Evolutionary conservation across 176 grass and related monocot genomes (phyloP).

Genomic region (Phyllostachys edulis): DNA sequence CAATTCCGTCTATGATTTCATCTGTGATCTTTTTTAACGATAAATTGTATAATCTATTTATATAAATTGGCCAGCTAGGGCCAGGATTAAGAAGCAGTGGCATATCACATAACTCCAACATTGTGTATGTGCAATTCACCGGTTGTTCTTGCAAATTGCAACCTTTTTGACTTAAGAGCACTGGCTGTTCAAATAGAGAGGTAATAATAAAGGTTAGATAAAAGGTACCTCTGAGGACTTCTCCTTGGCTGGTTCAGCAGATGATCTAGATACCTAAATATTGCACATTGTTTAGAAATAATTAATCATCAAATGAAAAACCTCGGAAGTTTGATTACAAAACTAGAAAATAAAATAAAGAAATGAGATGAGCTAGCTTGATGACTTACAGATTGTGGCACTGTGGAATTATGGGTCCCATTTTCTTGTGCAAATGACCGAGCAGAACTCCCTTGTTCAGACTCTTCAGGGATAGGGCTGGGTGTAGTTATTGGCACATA

Average conservation of each 20-base stretch:
- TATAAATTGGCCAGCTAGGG: not conserved
- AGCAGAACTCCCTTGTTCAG: constrained; percentile 82
- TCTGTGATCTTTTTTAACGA: not conserved
- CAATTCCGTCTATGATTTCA: not conserved
- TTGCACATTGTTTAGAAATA: constrained; percentile 26
- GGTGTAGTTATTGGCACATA: constrained; percentile 68
- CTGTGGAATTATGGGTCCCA: constrained; percentile 38
- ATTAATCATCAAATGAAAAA: constrained; percentile 4
- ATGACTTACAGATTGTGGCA: constrained; percentile 71
- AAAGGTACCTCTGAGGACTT: constrained; percentile 59
- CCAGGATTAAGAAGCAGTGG: not conserved
- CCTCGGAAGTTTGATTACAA: constrained; percentile 10
- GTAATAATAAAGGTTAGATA: constrained; percentile 8
- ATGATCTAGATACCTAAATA: constrained; percentile 63
- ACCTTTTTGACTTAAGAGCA: not conserved
- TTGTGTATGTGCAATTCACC: not conserved
- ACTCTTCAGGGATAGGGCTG: constrained; percentile 62
- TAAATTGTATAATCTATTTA: not conserved
- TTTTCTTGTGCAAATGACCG: constrained; percentile 65
- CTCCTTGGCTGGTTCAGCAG: constrained; percentile 70
- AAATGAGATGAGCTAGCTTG: not conserved
- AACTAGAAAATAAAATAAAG: not conserved
- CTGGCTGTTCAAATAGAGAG: constrained; percentile 15
- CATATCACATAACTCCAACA: constrained; percentile 6
- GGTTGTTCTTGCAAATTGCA: constrained; percentile 16